phyloP scores from a whole-genome alignment of 2,329 filamentous ascomycete species.

The Phialophora verrucosa region DNA sequence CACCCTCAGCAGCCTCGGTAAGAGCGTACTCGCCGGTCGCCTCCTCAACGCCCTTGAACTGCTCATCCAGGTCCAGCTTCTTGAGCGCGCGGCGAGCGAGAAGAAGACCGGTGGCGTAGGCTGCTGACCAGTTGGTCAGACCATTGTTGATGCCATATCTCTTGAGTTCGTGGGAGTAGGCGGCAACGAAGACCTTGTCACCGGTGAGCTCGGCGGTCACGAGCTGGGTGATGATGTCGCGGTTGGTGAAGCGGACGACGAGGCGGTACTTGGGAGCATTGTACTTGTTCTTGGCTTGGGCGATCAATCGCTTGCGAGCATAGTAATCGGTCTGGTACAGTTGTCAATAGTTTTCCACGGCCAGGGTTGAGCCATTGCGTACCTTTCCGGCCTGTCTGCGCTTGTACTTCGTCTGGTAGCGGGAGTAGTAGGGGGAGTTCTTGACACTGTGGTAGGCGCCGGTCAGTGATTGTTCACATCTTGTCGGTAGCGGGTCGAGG shows the following conservation, averaged over 20 bases:
- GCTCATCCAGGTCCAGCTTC: conserved; percentile 94
- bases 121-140: conserved; percentile 99
- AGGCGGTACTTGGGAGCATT: conserved; percentile 99
- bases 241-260: conserved; percentile 99
- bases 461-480: conserved; percentile 14
- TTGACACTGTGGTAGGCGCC: conserved; percentile 63
- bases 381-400: conserved; percentile 81
- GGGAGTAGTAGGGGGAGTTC: conserved; percentile 96
- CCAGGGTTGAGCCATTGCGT: conserved; percentile 6
- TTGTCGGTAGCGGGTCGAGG: background rate
- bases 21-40: conserved; percentile 93
- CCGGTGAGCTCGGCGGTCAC: conserved; percentile 94
- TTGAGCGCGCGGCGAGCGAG: conserved; percentile 94
- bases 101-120: conserved; percentile 95
- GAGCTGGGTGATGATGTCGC: conserved; percentile 98
- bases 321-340: conserved; percentile 92
- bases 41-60: conserved; percentile 96
- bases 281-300: conserved; percentile 99
- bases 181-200: conserved; percentile 93
- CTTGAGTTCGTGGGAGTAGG: conserved; percentile 97
- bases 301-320: conserved; percentile 98
- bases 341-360: conserved; percentile 11
- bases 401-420: conserved; percentile 99
- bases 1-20: conserved; percentile 90
- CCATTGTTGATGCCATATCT: conserved; percentile 98